Percentiles rank a stretch among this genome's conserved stretches.
phyloP scores from a whole-genome alignment of 192 early-diverging fungal genomes.

The Gaertneriomyces sp. region DNA sequence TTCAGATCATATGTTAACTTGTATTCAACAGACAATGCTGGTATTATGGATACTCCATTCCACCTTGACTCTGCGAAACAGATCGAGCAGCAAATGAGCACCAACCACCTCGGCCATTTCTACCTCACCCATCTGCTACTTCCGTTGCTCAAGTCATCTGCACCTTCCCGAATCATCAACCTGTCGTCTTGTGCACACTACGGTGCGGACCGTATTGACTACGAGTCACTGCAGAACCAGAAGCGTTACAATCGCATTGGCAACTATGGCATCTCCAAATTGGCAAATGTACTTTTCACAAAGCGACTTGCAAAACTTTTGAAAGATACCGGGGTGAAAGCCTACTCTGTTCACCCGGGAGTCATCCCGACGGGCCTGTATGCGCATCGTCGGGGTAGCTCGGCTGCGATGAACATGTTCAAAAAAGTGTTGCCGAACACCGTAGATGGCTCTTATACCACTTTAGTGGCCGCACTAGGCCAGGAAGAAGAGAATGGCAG shows the following conservation, averaged over 20 bases:
- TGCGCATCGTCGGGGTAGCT: neutral
- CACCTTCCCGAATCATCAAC: constrained; percentile 36
- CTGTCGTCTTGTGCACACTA: constrained; percentile 23
- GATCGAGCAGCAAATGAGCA: constrained; percentile 65
- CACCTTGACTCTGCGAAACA: constrained; percentile 46
- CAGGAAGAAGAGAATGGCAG: neutral
- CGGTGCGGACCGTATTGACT: constrained; percentile 20
- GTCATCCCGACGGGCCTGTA: constrained; percentile 23
- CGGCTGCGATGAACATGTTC: neutral
- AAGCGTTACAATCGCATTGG: constrained; percentile 11
- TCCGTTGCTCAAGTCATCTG: constrained; percentile 18
- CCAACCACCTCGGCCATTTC: constrained; percentile 61
- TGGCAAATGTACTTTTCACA: constrained; percentile 54
- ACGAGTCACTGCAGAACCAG: constrained; percentile 29
- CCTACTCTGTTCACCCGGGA: constrained; percentile 44
- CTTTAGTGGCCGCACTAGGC: neutral
- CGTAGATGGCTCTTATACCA: neutral
- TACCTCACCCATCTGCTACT: constrained; percentile 36
- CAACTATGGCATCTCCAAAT: constrained; percentile 46
- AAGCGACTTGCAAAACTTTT: neutral
- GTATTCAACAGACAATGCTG: constrained; percentile 51
- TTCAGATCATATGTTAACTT: too few species aligned
- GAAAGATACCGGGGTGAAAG: constrained; percentile 4
- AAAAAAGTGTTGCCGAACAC: neutral
- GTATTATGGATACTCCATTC: constrained; percentile 61